Conservation (phyloP, 257 asterid genomes). For the Solanum sejunctum region DNA sequence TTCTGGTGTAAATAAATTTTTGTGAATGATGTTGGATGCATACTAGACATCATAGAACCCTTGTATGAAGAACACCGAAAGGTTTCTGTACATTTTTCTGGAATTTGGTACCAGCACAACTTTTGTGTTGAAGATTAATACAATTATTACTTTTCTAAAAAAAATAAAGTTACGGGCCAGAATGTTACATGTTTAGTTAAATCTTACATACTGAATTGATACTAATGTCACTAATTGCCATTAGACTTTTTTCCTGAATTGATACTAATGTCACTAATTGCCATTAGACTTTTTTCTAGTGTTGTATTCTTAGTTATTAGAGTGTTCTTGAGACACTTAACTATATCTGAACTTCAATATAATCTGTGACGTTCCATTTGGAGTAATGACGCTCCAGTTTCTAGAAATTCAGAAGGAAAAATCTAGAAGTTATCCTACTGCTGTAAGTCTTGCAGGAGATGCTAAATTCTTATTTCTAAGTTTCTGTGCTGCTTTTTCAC, state of each 20-base stretch:
- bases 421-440: not conserved
- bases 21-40: not conserved
- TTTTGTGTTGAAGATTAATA: not conserved
- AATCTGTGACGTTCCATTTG: not conserved
- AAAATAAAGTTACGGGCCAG: not conserved
- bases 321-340: not conserved
- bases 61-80: not conserved
- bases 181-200: not conserved
- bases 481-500: not conserved
- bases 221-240: not conserved
- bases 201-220: not conserved
- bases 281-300: not conserved
- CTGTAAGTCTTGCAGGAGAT: not conserved
- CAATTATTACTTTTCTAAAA: not conserved
- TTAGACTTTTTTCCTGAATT: not conserved
- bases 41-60: not conserved
- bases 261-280: not conserved
- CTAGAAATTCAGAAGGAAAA: not conserved
- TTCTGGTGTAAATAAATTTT: not conserved
- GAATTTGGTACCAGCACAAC: not conserved
- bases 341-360: not conserved
- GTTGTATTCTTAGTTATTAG: not conserved
- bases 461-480: not conserved
- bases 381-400: not conserved
- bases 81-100: not conserved